Evolutionary conservation across 345 rosid genomes (phyloP).

Genomic region (Eucalyptus victrix): DNA sequence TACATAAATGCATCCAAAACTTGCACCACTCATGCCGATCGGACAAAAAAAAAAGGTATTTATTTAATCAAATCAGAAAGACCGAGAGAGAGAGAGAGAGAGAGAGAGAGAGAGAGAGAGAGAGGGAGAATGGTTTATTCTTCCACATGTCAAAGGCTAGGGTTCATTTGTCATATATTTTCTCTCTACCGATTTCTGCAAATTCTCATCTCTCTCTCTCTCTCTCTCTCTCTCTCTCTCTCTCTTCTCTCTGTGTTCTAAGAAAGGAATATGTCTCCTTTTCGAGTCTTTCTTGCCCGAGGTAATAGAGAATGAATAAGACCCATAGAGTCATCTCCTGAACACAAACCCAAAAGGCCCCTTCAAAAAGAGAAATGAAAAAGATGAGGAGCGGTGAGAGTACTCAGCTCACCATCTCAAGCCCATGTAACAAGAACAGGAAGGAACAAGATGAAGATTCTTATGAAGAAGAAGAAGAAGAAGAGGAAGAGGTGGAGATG

Average conservation of each 20-base stretch:
- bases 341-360: not conserved
- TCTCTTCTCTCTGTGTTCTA: not conserved
- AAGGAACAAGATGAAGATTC: constrained; percentile 7
- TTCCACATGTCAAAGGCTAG: constrained; percentile 13
- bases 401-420: not conserved
- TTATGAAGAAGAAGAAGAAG: constrained; percentile 11
- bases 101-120: not conserved
- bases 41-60: not conserved
- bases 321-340: not conserved
- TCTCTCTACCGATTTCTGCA: not conserved
- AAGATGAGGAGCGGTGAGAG: not conserved
- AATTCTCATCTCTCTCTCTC: not conserved
- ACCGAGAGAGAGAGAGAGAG: not conserved
- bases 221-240: not conserved
- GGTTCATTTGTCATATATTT: constrained; percentile 2
- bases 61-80: not conserved
- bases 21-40: not conserved
- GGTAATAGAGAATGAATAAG: not conserved
- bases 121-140: not conserved
- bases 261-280: not conserved
- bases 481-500: not conserved
- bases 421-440: not conserved
- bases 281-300: not conserved
- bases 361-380: not conserved
- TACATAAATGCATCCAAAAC: not conserved